Evolutionary conservation across 768 basidiomycete genomes (phyloP), one percentile per base, ranked within the genome.

Genomic region (Lactarius sp.): DNA sequence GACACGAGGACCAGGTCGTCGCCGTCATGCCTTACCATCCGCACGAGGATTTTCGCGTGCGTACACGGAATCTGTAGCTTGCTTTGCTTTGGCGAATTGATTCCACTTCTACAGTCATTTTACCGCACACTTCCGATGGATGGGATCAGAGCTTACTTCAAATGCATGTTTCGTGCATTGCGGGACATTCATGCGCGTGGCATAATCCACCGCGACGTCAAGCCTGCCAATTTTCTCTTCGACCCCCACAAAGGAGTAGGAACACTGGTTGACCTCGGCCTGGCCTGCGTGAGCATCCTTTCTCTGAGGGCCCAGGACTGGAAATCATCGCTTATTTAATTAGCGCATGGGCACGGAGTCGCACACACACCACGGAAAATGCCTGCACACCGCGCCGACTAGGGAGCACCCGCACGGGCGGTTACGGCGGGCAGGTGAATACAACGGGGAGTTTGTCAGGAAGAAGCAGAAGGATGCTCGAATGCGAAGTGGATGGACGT

Each of bases 171-270:
- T 73, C 88, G 91, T 49, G 95, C 92, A 3, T 75, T 98, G 59
- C 85, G 89, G 53, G 94, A 96, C 70, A 88, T 94, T 31, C 95
- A 98, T 72, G 77, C 84, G 12, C 81, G 94, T 58, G 84, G 83
- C 6, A 88, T 98, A 70, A 91, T 98, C 56, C 96, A 98, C 73
- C 91, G 96, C 51, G 96, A 98, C 74, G 92, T 98, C 69, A 98
- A 98, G 72, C 95, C 96, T 22, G 96, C 95, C 64, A 98, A 98
- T 74, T 98, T 98, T 73, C 80, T 98, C 41, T 98, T 88, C 73
- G 92, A 98, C 73, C 87, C 92, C 42, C 83, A 80, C 42, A 88
- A 87, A 7, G 88, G 89, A 10, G 78, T 85, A 13, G 97, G 97
- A 27, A 90, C 89, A 0, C 77, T 99, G 8, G 93, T 92, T 68